phyloP scores from a whole-genome alignment of 495 filamentous ascomycete genomes.

The Aspergillus indologenus region DNA sequence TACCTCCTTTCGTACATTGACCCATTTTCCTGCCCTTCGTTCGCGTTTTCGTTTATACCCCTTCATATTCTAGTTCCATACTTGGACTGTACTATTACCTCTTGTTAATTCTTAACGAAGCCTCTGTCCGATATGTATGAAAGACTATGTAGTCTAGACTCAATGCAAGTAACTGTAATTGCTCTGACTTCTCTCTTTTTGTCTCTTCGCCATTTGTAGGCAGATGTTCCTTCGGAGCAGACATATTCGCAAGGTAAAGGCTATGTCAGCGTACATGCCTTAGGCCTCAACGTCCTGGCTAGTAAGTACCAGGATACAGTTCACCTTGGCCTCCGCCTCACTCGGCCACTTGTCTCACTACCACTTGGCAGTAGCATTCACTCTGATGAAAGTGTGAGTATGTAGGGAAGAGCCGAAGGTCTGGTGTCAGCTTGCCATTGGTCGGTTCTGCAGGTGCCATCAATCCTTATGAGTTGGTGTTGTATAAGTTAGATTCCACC shows the following conservation, averaged over 20 bases:
- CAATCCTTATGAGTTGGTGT: too few species aligned
- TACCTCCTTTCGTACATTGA: constrained; percentile 29
- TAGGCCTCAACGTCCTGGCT: neutral
- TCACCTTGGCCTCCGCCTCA: neutral
- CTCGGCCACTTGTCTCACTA: neutral
- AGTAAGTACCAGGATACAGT: neutral
- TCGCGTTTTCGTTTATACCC: constrained; percentile 26
- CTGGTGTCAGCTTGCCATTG: too few species aligned
- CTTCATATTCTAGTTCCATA: constrained; percentile 12
- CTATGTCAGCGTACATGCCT: neutral
- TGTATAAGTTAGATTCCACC: too few species aligned
- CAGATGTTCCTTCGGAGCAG: too few species aligned
- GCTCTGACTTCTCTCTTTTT: too few species aligned
- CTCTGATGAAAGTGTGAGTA: too few species aligned
- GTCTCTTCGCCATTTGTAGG: too few species aligned
- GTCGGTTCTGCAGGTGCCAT: too few species aligned
- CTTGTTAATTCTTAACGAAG: constrained; percentile 19
- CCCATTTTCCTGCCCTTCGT: constrained; percentile 10
- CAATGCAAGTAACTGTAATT: neutral
- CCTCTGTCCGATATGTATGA: constrained; percentile 17
- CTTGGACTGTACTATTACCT: constrained; percentile 33
- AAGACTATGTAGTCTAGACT: neutral
- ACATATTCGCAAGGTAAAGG: too few species aligned
- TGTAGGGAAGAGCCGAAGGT: too few species aligned
- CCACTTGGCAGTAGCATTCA: neutral